These are phyloP conservation scores for Chalciporus sphaerocephalus DNA, from an alignment of 768 basidiomycete species.

Conservation along the genomic window DNA sequence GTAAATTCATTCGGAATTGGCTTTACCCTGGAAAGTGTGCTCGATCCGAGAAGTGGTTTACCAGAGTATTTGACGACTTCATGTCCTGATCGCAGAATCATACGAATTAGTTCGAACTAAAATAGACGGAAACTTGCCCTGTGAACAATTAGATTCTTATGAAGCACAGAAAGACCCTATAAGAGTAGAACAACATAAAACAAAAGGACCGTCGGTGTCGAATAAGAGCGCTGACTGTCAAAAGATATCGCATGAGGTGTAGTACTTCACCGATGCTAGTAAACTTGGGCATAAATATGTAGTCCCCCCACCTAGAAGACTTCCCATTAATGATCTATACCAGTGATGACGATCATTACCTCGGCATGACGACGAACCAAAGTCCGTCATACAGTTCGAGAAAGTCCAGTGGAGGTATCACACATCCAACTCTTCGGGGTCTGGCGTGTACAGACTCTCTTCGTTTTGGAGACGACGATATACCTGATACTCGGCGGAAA, in stretches of 20 bases:
- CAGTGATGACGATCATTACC: conserved; percentile 5
- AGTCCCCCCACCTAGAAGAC: conserved; percentile 13
- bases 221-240: background rate
- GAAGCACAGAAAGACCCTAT: conserved; percentile 10
- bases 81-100: conserved; percentile 8
- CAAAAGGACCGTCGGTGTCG: background rate
- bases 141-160: conserved; percentile 10
- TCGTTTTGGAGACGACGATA: conserved; percentile 17
- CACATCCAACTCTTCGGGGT: conserved; percentile 1
- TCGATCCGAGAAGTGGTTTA: conserved; percentile 5
- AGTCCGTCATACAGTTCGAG: conserved; percentile 15
- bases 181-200: background rate
- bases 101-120: no score
- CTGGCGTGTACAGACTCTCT: background rate
- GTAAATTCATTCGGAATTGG: background rate
- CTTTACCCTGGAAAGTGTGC: background rate
- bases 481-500: conserved; percentile 25
- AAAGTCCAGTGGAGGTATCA: conserved; percentile 25
- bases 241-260: conserved; percentile 3
- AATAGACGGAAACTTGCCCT: conserved; percentile 1
- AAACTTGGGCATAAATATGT: conserved; percentile 10
- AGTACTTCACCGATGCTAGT: conserved; percentile 6
- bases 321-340: background rate
- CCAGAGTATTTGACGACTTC: conserved; percentile 2
- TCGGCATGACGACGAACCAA: conserved; percentile 31